Percentiles rank a stretch among this genome's conserved stretches.
Conservation (phyloP, 805 yeast species). For the Metschnikowia matae region DNA sequence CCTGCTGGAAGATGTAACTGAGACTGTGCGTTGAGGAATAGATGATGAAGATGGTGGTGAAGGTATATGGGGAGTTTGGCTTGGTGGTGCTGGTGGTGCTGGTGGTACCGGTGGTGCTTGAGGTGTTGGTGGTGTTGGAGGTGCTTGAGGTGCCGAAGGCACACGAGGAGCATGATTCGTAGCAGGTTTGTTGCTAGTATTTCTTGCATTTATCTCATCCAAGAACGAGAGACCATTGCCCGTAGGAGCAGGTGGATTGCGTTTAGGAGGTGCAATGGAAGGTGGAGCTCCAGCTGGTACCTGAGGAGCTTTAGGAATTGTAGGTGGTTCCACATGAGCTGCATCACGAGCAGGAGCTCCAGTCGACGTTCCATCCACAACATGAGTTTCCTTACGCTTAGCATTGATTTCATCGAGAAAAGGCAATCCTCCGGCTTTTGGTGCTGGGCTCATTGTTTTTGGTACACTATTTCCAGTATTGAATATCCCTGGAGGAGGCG, state of each 20-base stretch:
- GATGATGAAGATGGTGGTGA: background rate
- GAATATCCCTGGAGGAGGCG: slow-evolving; percentile 11
- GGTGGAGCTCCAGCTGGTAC: slow-evolving; percentile 22
- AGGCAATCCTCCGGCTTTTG: slow-evolving; percentile 39
- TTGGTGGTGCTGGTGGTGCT: slow-evolving; percentile 13
- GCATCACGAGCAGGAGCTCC: slow-evolving; percentile 8
- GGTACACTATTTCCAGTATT: slow-evolving; percentile 3
- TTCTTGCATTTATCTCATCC: slow-evolving; percentile 7
- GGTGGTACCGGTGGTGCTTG: slow-evolving; percentile 10
- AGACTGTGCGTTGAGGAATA: background rate
- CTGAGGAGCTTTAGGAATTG: slow-evolving; percentile 6
- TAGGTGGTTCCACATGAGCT: background rate
- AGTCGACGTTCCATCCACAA: slow-evolving; percentile 32
- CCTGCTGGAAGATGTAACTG: background rate
- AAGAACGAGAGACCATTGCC: slow-evolving; percentile 8
- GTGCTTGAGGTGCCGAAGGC: slow-evolving; percentile 14
- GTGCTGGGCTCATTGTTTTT: slow-evolving; percentile 19
- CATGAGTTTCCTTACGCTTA: slow-evolving; percentile 44
- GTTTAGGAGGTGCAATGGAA: slow-evolving; percentile 45
- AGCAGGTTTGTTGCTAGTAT: slow-evolving; percentile 4
- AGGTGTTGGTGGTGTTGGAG: slow-evolving; percentile 17
- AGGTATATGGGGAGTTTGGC: background rate
- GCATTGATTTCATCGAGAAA: slow-evolving; percentile 49
- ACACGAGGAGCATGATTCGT: slow-evolving; percentile 20
- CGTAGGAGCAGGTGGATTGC: slow-evolving; percentile 20